phyloP scores from a whole-genome alignment of 2,329 filamentous ascomycete genomes.

The Nemania diffusa region DNA sequence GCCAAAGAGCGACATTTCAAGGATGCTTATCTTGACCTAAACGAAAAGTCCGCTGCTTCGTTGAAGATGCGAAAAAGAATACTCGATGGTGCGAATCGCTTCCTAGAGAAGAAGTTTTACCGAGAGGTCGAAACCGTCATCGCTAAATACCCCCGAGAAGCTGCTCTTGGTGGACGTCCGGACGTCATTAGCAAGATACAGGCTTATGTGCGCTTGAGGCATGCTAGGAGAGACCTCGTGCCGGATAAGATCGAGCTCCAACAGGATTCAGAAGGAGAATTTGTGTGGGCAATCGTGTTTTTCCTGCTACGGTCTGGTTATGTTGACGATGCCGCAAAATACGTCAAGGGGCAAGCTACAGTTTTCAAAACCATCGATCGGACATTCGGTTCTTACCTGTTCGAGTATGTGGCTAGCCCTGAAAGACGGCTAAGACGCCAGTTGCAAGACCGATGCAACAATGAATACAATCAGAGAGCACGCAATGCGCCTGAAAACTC shows the following conservation, averaged over 20 bases:
- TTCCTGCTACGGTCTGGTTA: slow-evolving; percentile 89
- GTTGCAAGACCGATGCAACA: slow-evolving; percentile 86
- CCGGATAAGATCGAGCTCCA: slow-evolving; percentile 84
- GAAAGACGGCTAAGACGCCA: slow-evolving; percentile 82
- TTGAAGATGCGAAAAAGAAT: slow-evolving; percentile 80
- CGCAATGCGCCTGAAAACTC: slow-evolving; percentile 87
- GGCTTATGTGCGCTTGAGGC: slow-evolving; percentile 86
- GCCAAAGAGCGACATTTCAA: slow-evolving; percentile 81
- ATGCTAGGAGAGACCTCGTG: slow-evolving; percentile 83
- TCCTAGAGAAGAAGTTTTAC: slow-evolving; percentile 84
- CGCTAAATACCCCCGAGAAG: slow-evolving; percentile 85
- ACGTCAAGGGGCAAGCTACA: slow-evolving; percentile 80
- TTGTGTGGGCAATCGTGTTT: slow-evolving; percentile 93
- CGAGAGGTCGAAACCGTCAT: slow-evolving; percentile 80
- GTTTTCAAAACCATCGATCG: slow-evolving; percentile 92
- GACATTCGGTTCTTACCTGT: slow-evolving; percentile 88
- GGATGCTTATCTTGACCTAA: slow-evolving; percentile 79
- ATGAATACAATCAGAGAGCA: slow-evolving; percentile 86
- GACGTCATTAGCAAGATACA: slow-evolving; percentile 90
- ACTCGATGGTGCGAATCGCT: slow-evolving; percentile 79
- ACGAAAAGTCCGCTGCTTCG: slow-evolving; percentile 70
- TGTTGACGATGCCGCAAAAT: slow-evolving; percentile 83
- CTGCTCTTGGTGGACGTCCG: slow-evolving; percentile 87
- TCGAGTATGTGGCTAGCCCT: slow-evolving; percentile 79
- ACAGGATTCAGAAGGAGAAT: slow-evolving; percentile 77